A percentile compares a stretch with the other conserved stretches of the same genome.
These are phyloP conservation scores for Colletotrichum somersetense DNA, from an alignment of 2,329 filamentous ascomycete species.

Conservation along the genomic window DNA sequence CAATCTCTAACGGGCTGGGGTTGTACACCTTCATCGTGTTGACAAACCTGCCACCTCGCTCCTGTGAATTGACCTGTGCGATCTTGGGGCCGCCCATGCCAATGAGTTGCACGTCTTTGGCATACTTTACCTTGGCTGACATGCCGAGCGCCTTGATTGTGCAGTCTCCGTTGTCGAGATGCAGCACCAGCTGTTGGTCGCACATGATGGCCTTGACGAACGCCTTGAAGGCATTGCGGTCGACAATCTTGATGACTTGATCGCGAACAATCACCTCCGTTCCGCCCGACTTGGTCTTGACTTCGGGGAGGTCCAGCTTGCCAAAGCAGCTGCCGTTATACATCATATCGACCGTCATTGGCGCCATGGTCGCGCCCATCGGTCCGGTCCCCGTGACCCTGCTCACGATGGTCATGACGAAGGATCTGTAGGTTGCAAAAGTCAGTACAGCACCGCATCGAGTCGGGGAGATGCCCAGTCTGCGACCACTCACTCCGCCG, in stretches of 20 bases:
- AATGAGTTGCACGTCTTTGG: slow-evolving; percentile 47
- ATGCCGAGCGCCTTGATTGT: slow-evolving; percentile 46
- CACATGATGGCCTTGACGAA: slow-evolving; percentile 50
- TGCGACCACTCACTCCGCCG: slow-evolving; percentile 47
- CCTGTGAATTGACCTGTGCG: slow-evolving; percentile 43
- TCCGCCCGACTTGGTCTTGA: slow-evolving; percentile 47
- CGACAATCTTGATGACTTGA: slow-evolving; percentile 48
- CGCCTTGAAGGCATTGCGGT: slow-evolving; percentile 48
- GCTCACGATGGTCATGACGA: slow-evolving; percentile 48
- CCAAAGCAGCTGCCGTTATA: slow-evolving; percentile 50
- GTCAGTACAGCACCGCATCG: slow-evolving; percentile 6
- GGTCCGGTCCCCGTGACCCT: slow-evolving; percentile 49
- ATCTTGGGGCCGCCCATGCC: slow-evolving; percentile 47
- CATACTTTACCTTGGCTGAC: slow-evolving; percentile 45
- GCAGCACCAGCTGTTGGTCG: slow-evolving; percentile 47
- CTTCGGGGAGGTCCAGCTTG: slow-evolving; percentile 48
- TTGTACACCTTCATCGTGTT: slow-evolving; percentile 48
- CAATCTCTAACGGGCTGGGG: slow-evolving; percentile 50
- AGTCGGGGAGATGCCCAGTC: neutral
- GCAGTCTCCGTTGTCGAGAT: slow-evolving; percentile 48
- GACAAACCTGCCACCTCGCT: slow-evolving; percentile 37
- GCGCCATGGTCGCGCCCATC: slow-evolving; percentile 48
- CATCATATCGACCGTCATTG: slow-evolving; percentile 48
- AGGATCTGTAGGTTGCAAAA: slow-evolving; percentile 46
- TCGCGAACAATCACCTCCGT: slow-evolving; percentile 46